These are phyloP conservation scores for Fusarium sp. DNA, from an alignment of 2,329 filamentous ascomycete genomes.

Conservation along the genomic window DNA sequence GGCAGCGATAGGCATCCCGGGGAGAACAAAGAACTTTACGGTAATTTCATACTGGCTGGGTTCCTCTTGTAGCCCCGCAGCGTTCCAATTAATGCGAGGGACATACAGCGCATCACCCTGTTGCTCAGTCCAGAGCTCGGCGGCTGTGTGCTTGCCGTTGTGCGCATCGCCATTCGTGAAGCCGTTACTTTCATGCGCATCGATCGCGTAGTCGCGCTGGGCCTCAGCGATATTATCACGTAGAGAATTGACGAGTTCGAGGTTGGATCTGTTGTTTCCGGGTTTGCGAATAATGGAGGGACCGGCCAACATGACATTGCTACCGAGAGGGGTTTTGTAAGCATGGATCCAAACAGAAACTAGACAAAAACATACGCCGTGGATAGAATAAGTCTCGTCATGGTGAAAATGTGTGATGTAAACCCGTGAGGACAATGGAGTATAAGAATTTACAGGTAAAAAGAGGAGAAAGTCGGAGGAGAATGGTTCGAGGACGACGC, in stretches of 20 bases:
- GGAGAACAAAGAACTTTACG: slow-evolving; percentile 93
- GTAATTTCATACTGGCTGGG: slow-evolving; percentile 91
- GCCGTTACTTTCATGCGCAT: slow-evolving; percentile 49
- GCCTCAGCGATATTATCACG: slow-evolving; percentile 84
- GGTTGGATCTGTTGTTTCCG: slow-evolving; percentile 82
- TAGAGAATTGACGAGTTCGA: slow-evolving; percentile 90
- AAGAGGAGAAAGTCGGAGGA: slow-evolving; percentile 6
- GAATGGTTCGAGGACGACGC: slow-evolving; percentile 7
- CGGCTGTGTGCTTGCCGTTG: slow-evolving; percentile 38
- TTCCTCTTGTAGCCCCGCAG: slow-evolving; percentile 82
- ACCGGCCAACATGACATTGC: slow-evolving; percentile 87
- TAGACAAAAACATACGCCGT: slow-evolving; percentile 75
- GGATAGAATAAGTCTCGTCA: slow-evolving; percentile 86
- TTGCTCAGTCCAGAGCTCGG: slow-evolving; percentile 75
- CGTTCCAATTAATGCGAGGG: slow-evolving; percentile 79
- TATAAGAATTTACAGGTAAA: background rate
- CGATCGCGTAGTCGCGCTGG: slow-evolving; percentile 69
- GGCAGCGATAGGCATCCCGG: slow-evolving; percentile 72
- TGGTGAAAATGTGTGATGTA: slow-evolving; percentile 50
- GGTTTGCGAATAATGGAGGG: slow-evolving; percentile 86
- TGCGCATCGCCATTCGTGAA: slow-evolving; percentile 50
- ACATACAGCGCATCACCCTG: slow-evolving; percentile 76
- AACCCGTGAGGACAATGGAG: background rate
- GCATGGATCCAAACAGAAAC: slow-evolving; percentile 27
- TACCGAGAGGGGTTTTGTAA: slow-evolving; percentile 51